Evolutionary conservation across 2,329 filamentous ascomycete genomes (phyloP).

Genomic region (Dendrostoma leiphaemia): DNA sequence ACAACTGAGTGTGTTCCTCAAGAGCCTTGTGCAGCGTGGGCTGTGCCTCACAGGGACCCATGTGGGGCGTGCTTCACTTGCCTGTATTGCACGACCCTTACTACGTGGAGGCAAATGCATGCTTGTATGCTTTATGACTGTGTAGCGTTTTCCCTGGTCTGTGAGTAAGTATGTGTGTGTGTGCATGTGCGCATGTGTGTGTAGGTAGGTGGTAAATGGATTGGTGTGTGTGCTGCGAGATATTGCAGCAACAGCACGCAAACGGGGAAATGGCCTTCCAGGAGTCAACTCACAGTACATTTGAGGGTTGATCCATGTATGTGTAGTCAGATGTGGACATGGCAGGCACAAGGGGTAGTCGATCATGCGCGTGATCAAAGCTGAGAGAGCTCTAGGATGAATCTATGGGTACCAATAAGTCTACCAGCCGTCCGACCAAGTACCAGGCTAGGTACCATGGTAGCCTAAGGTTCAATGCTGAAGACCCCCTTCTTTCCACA

Average conservation of each 20-base stretch:
- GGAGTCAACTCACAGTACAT: no score
- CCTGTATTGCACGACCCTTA: slow-evolving; percentile 3
- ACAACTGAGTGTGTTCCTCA: slow-evolving; percentile 1
- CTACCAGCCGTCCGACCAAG: neutral
- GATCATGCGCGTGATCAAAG: neutral
- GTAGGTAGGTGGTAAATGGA: neutral
- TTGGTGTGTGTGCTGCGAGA: neutral
- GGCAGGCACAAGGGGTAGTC: no score
- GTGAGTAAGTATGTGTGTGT: no score
- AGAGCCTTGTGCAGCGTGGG: slow-evolving; percentile 12
- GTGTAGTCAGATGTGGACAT: no score
- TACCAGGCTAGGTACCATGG: neutral
- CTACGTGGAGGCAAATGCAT: slow-evolving; percentile 14
- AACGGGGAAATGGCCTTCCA: neutral
- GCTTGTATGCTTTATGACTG: slow-evolving; percentile 20
- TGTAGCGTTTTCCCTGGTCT: no score
- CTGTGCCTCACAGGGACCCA: slow-evolving; percentile 11
- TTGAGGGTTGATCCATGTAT: no score
- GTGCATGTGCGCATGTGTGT: neutral
- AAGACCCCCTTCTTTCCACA: neutral
- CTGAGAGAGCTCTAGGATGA: neutral
- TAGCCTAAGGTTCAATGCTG: neutral
- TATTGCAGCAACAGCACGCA: neutral
- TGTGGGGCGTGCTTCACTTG: slow-evolving; percentile 14
- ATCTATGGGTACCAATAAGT: neutral